phyloP scores from a whole-genome alignment of 2,329 filamentous ascomycete species.

The Dothideomycetes sp. region DNA sequence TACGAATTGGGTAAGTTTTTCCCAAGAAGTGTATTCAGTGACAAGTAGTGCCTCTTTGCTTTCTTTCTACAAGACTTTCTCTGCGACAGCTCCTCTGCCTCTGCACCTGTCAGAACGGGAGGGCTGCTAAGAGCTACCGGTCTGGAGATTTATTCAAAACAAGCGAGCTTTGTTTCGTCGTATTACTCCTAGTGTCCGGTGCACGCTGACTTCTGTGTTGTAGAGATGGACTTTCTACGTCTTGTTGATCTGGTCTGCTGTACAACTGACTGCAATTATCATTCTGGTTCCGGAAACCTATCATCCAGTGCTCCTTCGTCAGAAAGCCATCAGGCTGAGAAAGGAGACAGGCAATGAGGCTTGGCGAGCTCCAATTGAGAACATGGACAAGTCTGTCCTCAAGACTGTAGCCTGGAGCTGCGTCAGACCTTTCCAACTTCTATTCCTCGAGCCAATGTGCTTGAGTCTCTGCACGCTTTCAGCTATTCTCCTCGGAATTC shows the following conservation, averaged over 20 bases:
- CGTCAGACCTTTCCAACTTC: slow-evolving; percentile 64
- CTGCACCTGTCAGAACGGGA: no score
- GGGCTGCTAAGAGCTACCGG: no score
- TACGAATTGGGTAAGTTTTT: slow-evolving; percentile 44
- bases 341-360: slow-evolving; percentile 67
- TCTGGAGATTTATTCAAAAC: no score
- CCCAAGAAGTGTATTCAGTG: neutral
- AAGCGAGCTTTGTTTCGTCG: no score
- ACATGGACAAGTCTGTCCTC: slow-evolving; percentile 56
- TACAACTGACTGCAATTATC: slow-evolving; percentile 54
- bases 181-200: neutral
- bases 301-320: slow-evolving; percentile 58
- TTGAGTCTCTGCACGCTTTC: slow-evolving; percentile 73
- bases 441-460: slow-evolving; percentile 78
- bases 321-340: slow-evolving; percentile 61
- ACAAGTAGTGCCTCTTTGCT: no score
- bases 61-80: no score
- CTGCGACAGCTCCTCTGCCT: no score
- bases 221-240: slow-evolving; percentile 58
- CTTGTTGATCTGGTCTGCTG: slow-evolving; percentile 70
- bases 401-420: slow-evolving; percentile 43
- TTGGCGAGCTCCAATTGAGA: slow-evolving; percentile 72
- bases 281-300: slow-evolving; percentile 83
- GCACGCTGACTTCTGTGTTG: neutral
- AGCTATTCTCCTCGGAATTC: slow-evolving; percentile 73